These are phyloP conservation scores for Jimgerdemannia flammicorona DNA, from an alignment of 192 early-diverging fungal genomes.

Conservation along the genomic window DNA sequence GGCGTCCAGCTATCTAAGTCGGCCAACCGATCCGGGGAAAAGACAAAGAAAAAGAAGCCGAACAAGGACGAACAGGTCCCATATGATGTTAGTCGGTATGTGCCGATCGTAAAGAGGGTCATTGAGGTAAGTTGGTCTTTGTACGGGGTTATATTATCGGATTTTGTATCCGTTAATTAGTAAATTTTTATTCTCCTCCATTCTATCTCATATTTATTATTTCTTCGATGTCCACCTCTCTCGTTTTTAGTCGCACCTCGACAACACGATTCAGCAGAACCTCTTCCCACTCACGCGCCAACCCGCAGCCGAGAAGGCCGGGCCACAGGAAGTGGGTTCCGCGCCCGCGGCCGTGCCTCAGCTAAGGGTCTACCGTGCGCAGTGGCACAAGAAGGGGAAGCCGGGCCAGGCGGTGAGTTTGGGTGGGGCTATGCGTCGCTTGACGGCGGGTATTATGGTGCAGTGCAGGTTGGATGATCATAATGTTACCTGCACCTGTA, in stretches of 20 bases:
- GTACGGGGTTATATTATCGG: no score
- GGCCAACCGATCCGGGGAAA: slow-evolving; percentile 43
- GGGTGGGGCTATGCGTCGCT: neutral
- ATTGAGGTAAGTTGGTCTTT: slow-evolving; percentile 23
- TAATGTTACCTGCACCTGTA: slow-evolving; percentile 16
- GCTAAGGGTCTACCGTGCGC: neutral
- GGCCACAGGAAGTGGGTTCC: neutral
- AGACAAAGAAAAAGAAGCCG: slow-evolving; percentile 42
- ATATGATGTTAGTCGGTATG: slow-evolving; percentile 71
- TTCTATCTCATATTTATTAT: neutral
- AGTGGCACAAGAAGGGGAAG: slow-evolving; percentile 6
- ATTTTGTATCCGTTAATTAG: no score
- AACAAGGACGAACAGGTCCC: slow-evolving; percentile 51
- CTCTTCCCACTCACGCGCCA: neutral
- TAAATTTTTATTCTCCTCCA: neutral
- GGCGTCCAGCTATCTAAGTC: slow-evolving; percentile 55
- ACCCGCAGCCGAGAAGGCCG: neutral
- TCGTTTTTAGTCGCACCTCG: neutral
- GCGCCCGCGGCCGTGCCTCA: neutral
- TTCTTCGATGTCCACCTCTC: neutral
- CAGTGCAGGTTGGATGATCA: neutral
- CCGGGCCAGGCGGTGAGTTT: neutral
- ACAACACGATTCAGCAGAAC: slow-evolving; percentile 2
- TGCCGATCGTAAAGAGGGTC: slow-evolving; percentile 65
- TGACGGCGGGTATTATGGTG: neutral